A percentile compares a stretch with the other conserved stretches of the same genome.
phyloP scores from a whole-genome alignment of 2,329 filamentous ascomycete species.

The Aspergillus pseudotamarii region DNA sequence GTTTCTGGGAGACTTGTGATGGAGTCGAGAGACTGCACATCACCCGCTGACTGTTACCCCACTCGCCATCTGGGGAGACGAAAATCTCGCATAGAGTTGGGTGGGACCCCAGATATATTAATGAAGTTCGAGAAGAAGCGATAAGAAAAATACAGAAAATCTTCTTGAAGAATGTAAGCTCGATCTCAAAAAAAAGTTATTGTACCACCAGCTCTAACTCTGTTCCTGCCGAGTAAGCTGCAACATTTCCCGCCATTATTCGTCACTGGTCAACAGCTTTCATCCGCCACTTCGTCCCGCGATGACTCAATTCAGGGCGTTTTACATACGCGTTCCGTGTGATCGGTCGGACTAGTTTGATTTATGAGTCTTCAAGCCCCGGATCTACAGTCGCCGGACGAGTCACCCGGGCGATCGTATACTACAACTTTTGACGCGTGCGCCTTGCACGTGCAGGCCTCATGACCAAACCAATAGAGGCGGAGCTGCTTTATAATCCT shows the following conservation, averaged over 20 bases:
- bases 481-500: conserved; percentile 20
- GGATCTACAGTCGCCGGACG: not conserved
- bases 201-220: not conserved
- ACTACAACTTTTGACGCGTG: conserved; percentile 20
- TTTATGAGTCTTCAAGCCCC: conserved; percentile 6
- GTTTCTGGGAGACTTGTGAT: conserved; percentile 10
- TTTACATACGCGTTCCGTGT: conserved; percentile 3
- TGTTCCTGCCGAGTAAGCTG: not conserved
- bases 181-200: not conserved
- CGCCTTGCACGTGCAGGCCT: conserved; percentile 22
- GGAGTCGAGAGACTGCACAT: conserved; percentile 2
- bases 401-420: conserved; percentile 19
- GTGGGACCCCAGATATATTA: not conserved
- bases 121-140: not conserved
- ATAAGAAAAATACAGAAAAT: not conserved
- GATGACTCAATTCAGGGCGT: conserved; percentile 15
- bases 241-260: conserved; percentile 6
- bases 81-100: not conserved
- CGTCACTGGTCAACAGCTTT: conserved; percentile 8
- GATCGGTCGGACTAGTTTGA: not conserved
- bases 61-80: not conserved
- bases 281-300: not conserved
- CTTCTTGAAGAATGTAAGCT: not conserved
- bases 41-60: conserved; percentile 7
- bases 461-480: conserved; percentile 19